Evolutionary conservation across 768 basidiomycete genomes (phyloP).

Genomic region (Termitomyces titanicus): DNA sequence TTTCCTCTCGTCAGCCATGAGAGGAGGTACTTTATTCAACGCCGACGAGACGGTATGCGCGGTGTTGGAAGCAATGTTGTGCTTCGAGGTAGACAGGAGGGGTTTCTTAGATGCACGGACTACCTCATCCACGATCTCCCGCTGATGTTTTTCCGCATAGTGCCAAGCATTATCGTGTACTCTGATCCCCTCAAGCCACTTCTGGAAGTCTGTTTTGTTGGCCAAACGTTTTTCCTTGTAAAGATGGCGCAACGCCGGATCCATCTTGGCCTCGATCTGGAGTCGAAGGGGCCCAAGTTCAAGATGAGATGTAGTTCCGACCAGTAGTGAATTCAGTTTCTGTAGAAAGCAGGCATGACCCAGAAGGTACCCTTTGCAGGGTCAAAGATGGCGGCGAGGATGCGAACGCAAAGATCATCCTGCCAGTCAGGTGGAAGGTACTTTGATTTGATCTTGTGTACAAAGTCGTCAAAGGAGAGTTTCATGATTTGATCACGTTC

Average conservation of each 20-base stretch:
- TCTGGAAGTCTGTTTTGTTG: neutral
- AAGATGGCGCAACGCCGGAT: neutral
- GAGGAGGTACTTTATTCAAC: too few relatives aligned
- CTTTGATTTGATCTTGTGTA: too few relatives aligned
- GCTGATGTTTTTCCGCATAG: neutral
- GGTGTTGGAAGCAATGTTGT: neutral
- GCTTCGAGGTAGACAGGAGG: neutral
- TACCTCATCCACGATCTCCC: neutral
- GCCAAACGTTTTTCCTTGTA: neutral
- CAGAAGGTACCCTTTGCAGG: too few relatives aligned
- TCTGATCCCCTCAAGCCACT: neutral
- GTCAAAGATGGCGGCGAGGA: too few relatives aligned
- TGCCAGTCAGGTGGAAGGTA: neutral
- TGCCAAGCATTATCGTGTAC: neutral
- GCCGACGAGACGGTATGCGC: too few relatives aligned
- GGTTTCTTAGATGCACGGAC: neutral
- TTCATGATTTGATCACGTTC: neutral
- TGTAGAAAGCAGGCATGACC: too few relatives aligned
- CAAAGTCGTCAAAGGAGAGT: too few relatives aligned
- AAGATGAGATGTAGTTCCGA: too few relatives aligned
- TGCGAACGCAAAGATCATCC: neutral
- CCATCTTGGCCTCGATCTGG: neutral
- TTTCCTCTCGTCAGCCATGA: too few relatives aligned
- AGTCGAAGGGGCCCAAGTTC: too few relatives aligned
- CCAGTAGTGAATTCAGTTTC: too few relatives aligned